Conservation (phyloP, 2,329 filamentous ascomycete species). For the Nemania abortiva region DNA sequence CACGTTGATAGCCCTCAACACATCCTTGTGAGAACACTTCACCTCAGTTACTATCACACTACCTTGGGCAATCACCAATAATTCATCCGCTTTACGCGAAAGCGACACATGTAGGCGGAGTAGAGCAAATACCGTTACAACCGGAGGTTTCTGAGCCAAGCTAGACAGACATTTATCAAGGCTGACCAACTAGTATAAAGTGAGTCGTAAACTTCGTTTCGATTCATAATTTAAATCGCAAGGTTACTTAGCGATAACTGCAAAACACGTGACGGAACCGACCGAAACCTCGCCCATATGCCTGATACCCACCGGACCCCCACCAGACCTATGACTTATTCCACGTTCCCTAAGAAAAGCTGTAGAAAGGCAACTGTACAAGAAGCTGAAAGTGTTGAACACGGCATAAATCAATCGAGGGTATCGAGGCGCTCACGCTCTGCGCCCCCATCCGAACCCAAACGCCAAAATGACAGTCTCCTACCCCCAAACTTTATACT, state of each 20-base stretch:
- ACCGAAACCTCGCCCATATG: conserved; percentile 10
- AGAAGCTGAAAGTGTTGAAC: conserved; percentile 14
- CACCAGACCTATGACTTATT: conserved; percentile 4
- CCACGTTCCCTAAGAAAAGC: conserved; percentile 5
- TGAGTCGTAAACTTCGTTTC: conserved; percentile 5
- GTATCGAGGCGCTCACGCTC: conserved; percentile 30
- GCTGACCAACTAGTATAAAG: not conserved
- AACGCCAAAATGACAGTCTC: conserved; percentile 27
- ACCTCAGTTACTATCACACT: too few relatives aligned
- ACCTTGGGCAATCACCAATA: too few relatives aligned
- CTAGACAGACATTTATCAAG: not conserved
- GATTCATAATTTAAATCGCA: conserved; percentile 3
- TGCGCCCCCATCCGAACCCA: conserved; percentile 19
- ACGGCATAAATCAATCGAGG: conserved; percentile 19
- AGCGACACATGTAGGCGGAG: too few relatives aligned
- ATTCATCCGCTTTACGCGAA: too few relatives aligned
- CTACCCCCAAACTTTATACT: not conserved
- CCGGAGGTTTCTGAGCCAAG: not conserved
- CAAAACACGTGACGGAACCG: conserved; percentile 3
- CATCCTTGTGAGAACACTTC: too few relatives aligned
- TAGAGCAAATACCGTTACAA: too few relatives aligned
- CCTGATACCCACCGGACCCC: conserved; percentile 5
- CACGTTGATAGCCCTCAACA: too few relatives aligned
- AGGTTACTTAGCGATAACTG: not conserved
- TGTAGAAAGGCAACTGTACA: conserved; percentile 23